These are phyloP conservation scores for Tylopilus subfusipes DNA, from an alignment of 768 basidiomycete genomes.

Conservation along the genomic window DNA sequence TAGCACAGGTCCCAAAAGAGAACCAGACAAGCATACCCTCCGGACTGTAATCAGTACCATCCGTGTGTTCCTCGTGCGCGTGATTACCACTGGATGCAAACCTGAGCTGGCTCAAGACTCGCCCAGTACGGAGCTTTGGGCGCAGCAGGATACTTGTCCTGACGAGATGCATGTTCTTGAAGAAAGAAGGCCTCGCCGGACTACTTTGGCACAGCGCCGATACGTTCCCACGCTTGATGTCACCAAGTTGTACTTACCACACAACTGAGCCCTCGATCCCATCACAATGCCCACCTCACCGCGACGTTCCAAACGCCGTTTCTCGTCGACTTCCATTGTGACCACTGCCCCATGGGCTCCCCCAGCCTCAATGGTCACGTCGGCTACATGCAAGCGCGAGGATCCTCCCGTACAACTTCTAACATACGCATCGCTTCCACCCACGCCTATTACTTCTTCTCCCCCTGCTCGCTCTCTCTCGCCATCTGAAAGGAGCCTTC, in stretches of 20 bases:
- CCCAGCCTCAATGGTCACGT: slow-evolving; percentile 8
- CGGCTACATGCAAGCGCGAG: slow-evolving; percentile 16
- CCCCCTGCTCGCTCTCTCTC: slow-evolving; percentile 31
- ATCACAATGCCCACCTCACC: slow-evolving; percentile 31
- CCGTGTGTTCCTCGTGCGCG: slow-evolving; percentile 38
- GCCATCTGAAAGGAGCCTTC: slow-evolving; percentile 11
- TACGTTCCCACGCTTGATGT: slow-evolving; percentile 19
- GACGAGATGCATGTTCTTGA: slow-evolving; percentile 29
- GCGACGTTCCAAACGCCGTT: slow-evolving; percentile 32
- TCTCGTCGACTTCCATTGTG: slow-evolving; percentile 28
- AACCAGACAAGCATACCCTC: slow-evolving; percentile 50
- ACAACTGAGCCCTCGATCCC: not conserved
- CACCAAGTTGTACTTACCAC: too few species aligned
- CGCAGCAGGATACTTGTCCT: slow-evolving; percentile 37
- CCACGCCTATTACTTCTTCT: slow-evolving; percentile 62
- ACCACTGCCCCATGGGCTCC: slow-evolving; percentile 23
- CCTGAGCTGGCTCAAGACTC: slow-evolving; percentile 37
- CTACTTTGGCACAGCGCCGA: not conserved
- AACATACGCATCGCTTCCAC: slow-evolving; percentile 69
- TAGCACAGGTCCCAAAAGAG: slow-evolving; percentile 2
- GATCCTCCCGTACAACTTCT: slow-evolving; percentile 35
- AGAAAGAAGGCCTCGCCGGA: not conserved
- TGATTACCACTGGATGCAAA: slow-evolving; percentile 43
- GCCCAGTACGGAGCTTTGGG: slow-evolving; percentile 27
- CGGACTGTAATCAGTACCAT: slow-evolving; percentile 44